These are phyloP conservation scores for Lepidium campestre DNA, from an alignment of 441 rosid species.

Conservation along the genomic window DNA sequence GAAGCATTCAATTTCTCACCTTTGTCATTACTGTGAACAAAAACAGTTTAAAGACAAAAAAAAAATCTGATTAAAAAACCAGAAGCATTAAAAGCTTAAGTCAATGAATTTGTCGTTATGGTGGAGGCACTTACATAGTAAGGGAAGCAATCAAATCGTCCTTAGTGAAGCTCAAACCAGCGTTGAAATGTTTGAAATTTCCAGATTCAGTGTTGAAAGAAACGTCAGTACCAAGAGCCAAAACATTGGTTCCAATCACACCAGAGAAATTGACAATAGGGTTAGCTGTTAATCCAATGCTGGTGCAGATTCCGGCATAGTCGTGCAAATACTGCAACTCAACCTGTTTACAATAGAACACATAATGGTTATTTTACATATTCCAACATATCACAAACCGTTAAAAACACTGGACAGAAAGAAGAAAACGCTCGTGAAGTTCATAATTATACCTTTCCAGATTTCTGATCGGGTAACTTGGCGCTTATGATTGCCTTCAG, in stretches of 20 bases:
- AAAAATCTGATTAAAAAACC: neutral
- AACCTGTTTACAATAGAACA: slow-evolving; percentile 38
- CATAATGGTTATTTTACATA: neutral
- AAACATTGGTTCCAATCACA: slow-evolving; percentile 55
- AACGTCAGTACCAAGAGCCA: slow-evolving; percentile 79
- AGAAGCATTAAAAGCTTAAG: neutral
- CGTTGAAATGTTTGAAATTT: slow-evolving; percentile 69
- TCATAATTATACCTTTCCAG: slow-evolving; percentile 65
- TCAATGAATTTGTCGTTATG: neutral
- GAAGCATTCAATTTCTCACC: slow-evolving; percentile 72
- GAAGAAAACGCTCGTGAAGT: neutral
- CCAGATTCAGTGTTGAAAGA: slow-evolving; percentile 77
- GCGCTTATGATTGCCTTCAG: slow-evolving; percentile 78
- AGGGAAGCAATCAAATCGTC: slow-evolving; percentile 71
- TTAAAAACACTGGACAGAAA: neutral
- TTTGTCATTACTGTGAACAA: slow-evolving; percentile 63
- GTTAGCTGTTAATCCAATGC: slow-evolving; percentile 75
- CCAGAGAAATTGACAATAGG: slow-evolving; percentile 87
- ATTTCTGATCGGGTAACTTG: slow-evolving; percentile 83
- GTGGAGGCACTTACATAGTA: slow-evolving; percentile 54
- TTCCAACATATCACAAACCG: neutral
- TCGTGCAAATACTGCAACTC: slow-evolving; percentile 93
- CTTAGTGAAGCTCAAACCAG: slow-evolving; percentile 58
- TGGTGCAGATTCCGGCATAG: slow-evolving; percentile 75
- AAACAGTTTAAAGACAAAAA: neutral